Percentiles rank a stretch among this genome's conserved stretches.
These are phyloP conservation scores for Pleurotus giganteus DNA, from an alignment of 768 basidiomycete genomes.

Conservation along the genomic window DNA sequence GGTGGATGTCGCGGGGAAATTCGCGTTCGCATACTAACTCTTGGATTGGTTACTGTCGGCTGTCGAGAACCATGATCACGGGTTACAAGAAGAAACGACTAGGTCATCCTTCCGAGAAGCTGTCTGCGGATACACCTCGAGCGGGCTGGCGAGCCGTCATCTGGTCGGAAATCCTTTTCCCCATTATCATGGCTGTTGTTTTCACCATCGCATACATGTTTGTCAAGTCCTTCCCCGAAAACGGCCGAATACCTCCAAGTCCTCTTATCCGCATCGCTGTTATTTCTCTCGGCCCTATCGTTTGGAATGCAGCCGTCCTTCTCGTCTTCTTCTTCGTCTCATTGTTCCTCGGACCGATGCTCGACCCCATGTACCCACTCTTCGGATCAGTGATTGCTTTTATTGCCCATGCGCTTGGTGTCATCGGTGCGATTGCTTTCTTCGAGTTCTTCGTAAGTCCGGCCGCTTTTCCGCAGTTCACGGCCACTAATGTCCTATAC, in stretches of 20 bases:
- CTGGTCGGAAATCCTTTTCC: conserved; percentile 85
- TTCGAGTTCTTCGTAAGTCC: conserved; percentile 89
- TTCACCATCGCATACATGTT: conserved; percentile 92
- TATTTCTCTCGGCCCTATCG: conserved; percentile 90
- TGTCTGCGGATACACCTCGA: conserved; percentile 92
- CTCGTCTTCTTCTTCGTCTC: conserved; percentile 88
- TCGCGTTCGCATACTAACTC: conserved; percentile 96
- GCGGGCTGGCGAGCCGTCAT: conserved; percentile 91
- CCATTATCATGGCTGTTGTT: conserved; percentile 78
- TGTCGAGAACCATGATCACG: conserved; percentile 97
- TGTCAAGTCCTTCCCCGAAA: conserved; percentile 80
- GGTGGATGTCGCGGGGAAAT: conserved; percentile 99
- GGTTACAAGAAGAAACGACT: conserved; percentile 99
- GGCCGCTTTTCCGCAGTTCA: not conserved
- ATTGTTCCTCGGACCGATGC: conserved; percentile 89
- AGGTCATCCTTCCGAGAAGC: conserved; percentile 95
- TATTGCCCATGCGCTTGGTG: conserved; percentile 79
- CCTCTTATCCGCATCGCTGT: conserved; percentile 92
- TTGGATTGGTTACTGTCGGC: conserved; percentile 98
- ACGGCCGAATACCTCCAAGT: conserved; percentile 67
- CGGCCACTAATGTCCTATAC: conserved; percentile 17
- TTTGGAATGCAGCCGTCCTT: conserved; percentile 90
- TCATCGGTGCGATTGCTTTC: conserved; percentile 87
- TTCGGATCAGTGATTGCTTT: conserved; percentile 94
- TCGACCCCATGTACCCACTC: conserved; percentile 77